Evolutionary conservation across 495 filamentous ascomycete genomes (phyloP), one percentile per base, ranked within the genome.

Genomic region (Pseudomonodictys pantanalensis): DNA sequence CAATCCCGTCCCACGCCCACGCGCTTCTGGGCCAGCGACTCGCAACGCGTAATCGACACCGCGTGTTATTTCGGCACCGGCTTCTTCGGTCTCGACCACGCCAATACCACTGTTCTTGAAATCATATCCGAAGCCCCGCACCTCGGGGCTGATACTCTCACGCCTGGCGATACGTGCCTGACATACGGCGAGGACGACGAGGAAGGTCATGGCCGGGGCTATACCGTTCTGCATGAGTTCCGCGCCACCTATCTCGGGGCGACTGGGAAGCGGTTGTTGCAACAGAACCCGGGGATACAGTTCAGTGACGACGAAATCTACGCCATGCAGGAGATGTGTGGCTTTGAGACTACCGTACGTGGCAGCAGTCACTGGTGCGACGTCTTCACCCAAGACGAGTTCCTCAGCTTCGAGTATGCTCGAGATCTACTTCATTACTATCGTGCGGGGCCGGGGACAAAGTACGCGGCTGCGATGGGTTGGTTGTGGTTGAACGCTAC

Each of bases 401-500:
- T 81, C 81, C 55, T 75, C 15, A 67, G 75, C 48, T 86, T 83
- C 61, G 83, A 81, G 68, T 86, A 86, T 58, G 83, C 81, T 17
- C 76, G 83, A 23, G 83, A 85, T 62, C 25, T 86, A 11, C 66
- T 81, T 8, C 81, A 84, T 61, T 86, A 81, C 66, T 86, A 85
- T 66, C 75, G 83, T 12, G 77, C 79, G 15, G 83, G 82, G 1
- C 83, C 83, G 18, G 83, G 83, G 9, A 85, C 80, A 46, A 72
- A 71, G 30, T 84, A 79, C 57, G 78, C 76, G n/a, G 74, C 71
- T 12, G 72, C 75, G 0, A 83, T 85, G 79, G 83, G 83, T 8
- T 84, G 77, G 78, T 69, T 86, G 15, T 86, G 82, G 82, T 57
- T 86, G 55, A 83, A 86, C 70, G 80, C 83, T 12, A 84, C 82